Base-by-base conservation (phyloP, 208 protist genomes). In the Borovskyia barvae region DNA sequence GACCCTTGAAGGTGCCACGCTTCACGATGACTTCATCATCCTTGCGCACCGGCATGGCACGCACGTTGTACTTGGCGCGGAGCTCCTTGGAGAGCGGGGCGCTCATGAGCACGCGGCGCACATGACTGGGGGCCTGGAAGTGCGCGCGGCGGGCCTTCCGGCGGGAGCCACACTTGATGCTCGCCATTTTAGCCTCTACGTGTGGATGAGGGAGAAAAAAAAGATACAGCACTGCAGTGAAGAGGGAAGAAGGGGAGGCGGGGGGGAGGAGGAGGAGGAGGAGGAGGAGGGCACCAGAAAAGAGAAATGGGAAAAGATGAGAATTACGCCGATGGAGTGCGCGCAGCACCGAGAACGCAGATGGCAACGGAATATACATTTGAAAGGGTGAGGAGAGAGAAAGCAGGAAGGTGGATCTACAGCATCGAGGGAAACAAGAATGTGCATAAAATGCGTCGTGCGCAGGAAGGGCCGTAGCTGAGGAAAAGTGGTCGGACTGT, bases 21-120 rank as follows among this genome's bases (percentile, higher is more conserved):
- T 95, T 94, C 51, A 97, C 89, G 60, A 90, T 80, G 43, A 99
- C 98, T 85, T 99, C 98, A 73, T 99, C 99, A 56, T 99, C 98
- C 79, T 98, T 99, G 74, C 98, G 96, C 61, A 99, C 93, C 52
- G 99, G 99, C 74, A 99, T 88, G 29, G 96, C 94, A 60, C 97
- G 95, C 20, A 99, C 96, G 72, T 97, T 93, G 94, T 99, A 97
- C 90, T 99, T 99, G 26, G 84, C 85, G 59, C 97, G 91, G 25
- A 99, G 97, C 67, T 99, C 98, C 80, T 99, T 98, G 22, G 97
- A 99, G 28, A 99, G 94, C 36, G 97, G 81, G 52, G 98, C 81
- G 68, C 81, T 96, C 99, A 99, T 99, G 54, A 98, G 80, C 33
- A 97, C 94, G 71, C 97, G 90, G 60, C 98, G 93, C 56, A 97